Percentiles rank a stretch among this genome's conserved stretches.
These are phyloP conservation scores for Saccharomycopsis hybrid DNA, from an alignment of 1,139 yeast species.

Conservation along the genomic window DNA sequence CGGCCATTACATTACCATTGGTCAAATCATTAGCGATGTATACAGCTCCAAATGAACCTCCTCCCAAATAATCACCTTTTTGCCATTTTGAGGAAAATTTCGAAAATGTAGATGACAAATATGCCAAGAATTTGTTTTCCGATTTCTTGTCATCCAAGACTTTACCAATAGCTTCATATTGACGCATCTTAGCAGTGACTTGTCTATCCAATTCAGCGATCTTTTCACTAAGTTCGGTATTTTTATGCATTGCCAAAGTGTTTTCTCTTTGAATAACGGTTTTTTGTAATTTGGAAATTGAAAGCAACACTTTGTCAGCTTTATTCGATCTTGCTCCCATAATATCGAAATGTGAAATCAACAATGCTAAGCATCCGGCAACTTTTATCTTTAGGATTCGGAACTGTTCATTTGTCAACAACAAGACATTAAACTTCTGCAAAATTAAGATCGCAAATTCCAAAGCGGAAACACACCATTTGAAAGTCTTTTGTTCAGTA, in stretches of 20 bases:
- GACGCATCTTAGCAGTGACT: constrained; percentile 45
- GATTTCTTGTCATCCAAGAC: constrained; percentile 83
- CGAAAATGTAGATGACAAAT: constrained; percentile 84
- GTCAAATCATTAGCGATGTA: constrained; percentile 89
- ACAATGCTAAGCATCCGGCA: constrained; percentile 89
- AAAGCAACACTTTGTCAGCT: constrained; percentile 49
- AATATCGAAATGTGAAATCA: constrained; percentile 93
- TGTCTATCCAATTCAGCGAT: constrained; percentile 52
- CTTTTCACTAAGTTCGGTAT: constrained; percentile 50
- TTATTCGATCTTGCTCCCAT: constrained; percentile 97
- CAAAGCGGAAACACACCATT: constrained; percentile 94
- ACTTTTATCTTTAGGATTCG: constrained; percentile 69
- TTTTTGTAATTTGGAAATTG: constrained; percentile 16
- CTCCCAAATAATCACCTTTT: constrained; percentile 88
- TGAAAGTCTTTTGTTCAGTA: constrained; percentile 80
- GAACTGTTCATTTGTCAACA: constrained; percentile 74
- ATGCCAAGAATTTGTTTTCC: constrained; percentile 80
- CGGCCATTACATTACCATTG: constrained; percentile 96
- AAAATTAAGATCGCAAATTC: constrained; percentile 97
- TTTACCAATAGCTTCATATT: constrained; percentile 65
- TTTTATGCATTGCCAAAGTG: constrained; percentile 56
- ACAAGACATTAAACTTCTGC: constrained; percentile 79
- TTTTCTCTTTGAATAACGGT: constrained; percentile 16
- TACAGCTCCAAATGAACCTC: constrained; percentile 94
- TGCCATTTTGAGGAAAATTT: constrained; percentile 96